phyloP scores from a whole-genome alignment of 2,329 filamentous ascomycete species.

The Lizonia empirigonia region DNA sequence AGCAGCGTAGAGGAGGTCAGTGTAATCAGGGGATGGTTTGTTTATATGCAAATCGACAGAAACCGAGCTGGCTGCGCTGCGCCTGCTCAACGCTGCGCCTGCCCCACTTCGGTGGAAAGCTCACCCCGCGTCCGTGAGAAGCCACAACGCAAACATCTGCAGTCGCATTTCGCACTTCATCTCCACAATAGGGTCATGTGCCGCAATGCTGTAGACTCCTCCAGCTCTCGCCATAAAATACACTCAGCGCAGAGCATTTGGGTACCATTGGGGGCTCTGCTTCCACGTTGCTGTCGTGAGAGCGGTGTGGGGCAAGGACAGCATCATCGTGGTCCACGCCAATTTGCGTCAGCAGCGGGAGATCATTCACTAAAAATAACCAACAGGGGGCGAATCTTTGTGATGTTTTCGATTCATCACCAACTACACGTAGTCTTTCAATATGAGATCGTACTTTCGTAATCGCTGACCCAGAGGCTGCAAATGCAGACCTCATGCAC shows the following conservation, averaged over 20 bases:
- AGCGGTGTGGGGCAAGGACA: slow-evolving; percentile 13
- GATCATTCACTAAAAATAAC: slow-evolving; percentile 40
- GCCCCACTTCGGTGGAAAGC: slow-evolving; percentile 35
- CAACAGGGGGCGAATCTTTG: not conserved
- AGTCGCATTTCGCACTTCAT: too few species aligned
- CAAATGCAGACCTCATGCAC: slow-evolving; percentile 13
- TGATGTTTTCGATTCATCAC: slow-evolving; percentile 8
- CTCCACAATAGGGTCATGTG: too few species aligned
- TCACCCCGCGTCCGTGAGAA: slow-evolving; percentile 28
- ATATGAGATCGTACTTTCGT: slow-evolving; percentile 3
- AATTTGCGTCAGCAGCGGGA: slow-evolving; percentile 26
- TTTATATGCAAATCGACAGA: slow-evolving; percentile 15
- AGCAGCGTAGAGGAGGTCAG: not conserved
- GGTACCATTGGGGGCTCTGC: not conserved
- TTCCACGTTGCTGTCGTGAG: not conserved
- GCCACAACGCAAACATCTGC: not conserved
- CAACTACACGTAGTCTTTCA: slow-evolving; percentile 6
- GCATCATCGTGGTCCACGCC: slow-evolving; percentile 15
- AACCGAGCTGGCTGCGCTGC: slow-evolving; percentile 19
- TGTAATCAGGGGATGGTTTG: slow-evolving; percentile 5
- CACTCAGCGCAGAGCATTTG: too few species aligned
- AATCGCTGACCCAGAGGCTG: slow-evolving; percentile 11
- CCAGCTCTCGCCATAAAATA: too few species aligned
- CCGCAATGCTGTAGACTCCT: too few species aligned
- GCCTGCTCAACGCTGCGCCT: slow-evolving; percentile 30